A percentile compares a stretch with the other conserved stretches of the same genome.
phyloP scores from a whole-genome alignment of 1,284 basidiomycete genomes.

The Moesziomyces parantarcticus region DNA sequence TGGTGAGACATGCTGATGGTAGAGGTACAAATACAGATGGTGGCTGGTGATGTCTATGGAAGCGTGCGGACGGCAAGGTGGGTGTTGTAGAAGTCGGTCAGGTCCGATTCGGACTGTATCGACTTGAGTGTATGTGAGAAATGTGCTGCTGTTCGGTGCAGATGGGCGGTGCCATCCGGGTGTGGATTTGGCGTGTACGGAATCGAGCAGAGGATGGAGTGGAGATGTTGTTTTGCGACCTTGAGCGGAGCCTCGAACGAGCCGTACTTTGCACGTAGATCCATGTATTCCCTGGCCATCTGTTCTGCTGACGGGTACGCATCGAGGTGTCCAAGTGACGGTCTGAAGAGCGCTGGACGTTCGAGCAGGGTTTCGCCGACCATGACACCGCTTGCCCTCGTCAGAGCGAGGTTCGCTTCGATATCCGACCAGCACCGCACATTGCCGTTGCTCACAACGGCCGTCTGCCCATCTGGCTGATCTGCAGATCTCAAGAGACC shows the following conservation, averaged over 20 bases:
- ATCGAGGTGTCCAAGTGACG: constrained; percentile 1
- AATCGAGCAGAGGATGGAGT: constrained; percentile 31
- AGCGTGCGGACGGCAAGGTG: constrained; percentile 3
- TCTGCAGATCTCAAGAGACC: constrained; percentile 42
- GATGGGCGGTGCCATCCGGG: constrained; percentile 2
- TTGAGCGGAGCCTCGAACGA: constrained; percentile 28
- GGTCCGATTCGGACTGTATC: constrained; percentile 20
- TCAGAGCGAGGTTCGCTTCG: constrained; percentile 72
- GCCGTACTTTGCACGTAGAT: constrained; percentile 12
- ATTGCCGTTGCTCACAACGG: constrained; percentile 81
- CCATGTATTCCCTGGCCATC: constrained; percentile 31
- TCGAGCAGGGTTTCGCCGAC: constrained; percentile 78
- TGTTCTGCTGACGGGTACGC: not conserved
- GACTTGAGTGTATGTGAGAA: constrained; percentile 18
- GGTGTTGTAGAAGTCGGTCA: constrained; percentile 14
- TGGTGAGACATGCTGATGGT: too few relatives aligned
- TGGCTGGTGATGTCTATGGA: not conserved
- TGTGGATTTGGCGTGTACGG: constrained; percentile 4
- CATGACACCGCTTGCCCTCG: constrained; percentile 80
- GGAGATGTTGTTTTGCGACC: constrained; percentile 38
- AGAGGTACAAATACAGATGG: not conserved
- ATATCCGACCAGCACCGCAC: constrained; percentile 75
- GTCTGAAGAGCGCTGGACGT: constrained; percentile 71
- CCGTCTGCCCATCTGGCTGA: constrained; percentile 69
- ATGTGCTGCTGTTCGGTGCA: constrained; percentile 17